phyloP scores from a whole-genome alignment of 2,329 filamentous ascomycete species.

The Talaromyces sp. region DNA sequence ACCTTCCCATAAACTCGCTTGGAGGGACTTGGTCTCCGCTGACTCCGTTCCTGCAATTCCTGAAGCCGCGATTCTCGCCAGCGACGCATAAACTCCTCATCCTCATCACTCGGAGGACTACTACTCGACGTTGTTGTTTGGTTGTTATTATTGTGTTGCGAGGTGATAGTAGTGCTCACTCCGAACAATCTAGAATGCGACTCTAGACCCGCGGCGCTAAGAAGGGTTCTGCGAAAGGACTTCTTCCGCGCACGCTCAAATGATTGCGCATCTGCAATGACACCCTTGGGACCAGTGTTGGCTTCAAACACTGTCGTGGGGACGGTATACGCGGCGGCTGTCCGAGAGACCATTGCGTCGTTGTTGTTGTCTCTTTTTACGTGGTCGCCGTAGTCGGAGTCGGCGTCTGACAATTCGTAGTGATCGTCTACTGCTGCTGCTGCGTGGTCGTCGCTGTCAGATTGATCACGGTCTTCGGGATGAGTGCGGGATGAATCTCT shows the following conservation, averaged over 20 bases:
- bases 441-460: constrained; percentile 29
- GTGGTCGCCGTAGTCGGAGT: constrained; percentile 34
- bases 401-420: constrained; percentile 24
- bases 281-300: constrained; percentile 49
- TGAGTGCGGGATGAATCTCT: constrained; percentile 34
- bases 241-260: constrained; percentile 46
- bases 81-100: constrained; percentile 73
- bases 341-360: constrained; percentile 32
- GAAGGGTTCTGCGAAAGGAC: constrained; percentile 43
- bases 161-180: constrained; percentile 14
- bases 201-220: constrained; percentile 32
- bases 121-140: background rate
- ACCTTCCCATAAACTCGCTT: constrained; percentile 72
- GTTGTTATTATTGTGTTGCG: background rate
- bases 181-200: constrained; percentile 19
- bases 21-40: constrained; percentile 68
- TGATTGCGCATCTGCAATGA: constrained; percentile 48
- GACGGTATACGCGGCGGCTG: constrained; percentile 37
- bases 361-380: constrained; percentile 23
- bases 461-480: constrained; percentile 39
- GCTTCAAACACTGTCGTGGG: constrained; percentile 44
- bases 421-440: constrained; percentile 27
- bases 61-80: constrained; percentile 78
- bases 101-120: constrained; percentile 42
- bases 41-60: constrained; percentile 67